phyloP scores from a whole-genome alignment of 352 stramenopile genomes.

The Phytophthora melonis region DNA sequence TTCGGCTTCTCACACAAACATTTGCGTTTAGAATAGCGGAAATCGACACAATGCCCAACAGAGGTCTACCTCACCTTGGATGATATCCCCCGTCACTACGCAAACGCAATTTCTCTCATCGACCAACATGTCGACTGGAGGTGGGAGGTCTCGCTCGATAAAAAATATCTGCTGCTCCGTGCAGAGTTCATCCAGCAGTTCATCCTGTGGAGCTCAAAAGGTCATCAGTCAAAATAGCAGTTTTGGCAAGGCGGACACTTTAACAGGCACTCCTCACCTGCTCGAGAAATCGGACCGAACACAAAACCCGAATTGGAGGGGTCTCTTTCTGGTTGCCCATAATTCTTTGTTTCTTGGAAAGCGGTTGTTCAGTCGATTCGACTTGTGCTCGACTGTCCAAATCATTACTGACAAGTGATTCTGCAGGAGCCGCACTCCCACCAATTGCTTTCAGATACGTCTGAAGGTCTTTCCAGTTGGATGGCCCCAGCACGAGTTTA shows the following conservation, averaged over 20 bases:
- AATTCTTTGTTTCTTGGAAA: constrained; percentile 38
- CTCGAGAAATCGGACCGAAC: constrained; percentile 51
- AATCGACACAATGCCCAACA: not conserved
- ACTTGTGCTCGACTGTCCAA: constrained; percentile 9
- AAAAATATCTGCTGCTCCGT: constrained; percentile 63
- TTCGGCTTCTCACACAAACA: constrained; percentile 38
- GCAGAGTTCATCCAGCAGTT: constrained; percentile 68
- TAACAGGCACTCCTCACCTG: constrained; percentile 28
- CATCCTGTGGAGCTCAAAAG: constrained; percentile 47
- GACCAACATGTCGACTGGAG: constrained; percentile 67
- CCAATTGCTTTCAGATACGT: constrained; percentile 25
- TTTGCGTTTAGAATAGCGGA: constrained; percentile 2
- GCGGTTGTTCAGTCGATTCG: constrained; percentile 10
- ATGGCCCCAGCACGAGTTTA: constrained; percentile 48
- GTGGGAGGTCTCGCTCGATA: constrained; percentile 66
- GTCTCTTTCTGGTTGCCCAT: constrained; percentile 21
- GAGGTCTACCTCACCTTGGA: constrained; percentile 45
- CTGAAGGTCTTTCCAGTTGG: constrained; percentile 51
- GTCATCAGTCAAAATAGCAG: constrained; percentile 1
- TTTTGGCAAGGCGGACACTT: not conserved
- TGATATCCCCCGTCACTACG: constrained; percentile 42
- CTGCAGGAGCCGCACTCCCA: not conserved
- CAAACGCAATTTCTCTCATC: constrained; percentile 75
- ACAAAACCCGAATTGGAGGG: constrained; percentile 51
- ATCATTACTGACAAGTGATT: not conserved